Conservation (phyloP, 1,284 basidiomycete genomes). For the Trichosporon sp. region DNA sequence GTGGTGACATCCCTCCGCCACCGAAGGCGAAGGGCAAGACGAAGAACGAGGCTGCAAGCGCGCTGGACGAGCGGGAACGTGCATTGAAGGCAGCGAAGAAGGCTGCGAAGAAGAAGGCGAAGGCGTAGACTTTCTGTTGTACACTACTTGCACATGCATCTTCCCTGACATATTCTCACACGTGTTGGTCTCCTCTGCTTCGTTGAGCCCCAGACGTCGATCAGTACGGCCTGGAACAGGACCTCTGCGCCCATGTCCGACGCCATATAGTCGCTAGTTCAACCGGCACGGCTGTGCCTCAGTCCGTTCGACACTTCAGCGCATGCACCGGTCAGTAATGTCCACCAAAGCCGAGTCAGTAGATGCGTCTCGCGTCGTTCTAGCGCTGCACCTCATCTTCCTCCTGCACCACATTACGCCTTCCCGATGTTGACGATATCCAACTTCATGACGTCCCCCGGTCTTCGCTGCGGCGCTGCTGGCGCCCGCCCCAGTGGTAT, state of each 20-base stretch:
- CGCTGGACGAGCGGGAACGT: conserved; percentile 21
- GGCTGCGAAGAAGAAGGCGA: conserved; percentile 23
- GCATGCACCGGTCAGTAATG: background rate
- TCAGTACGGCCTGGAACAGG: no score
- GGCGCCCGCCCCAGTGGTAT: background rate
- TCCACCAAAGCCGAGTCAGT: no score
- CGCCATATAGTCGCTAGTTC: no score
- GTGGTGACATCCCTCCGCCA: background rate
- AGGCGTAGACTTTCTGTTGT: conserved; percentile 7
- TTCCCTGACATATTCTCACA: background rate
- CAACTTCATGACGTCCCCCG: background rate
- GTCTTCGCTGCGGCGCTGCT: background rate
- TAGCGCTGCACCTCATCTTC: no score
- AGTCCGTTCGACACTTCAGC: background rate
- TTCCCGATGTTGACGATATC: background rate
- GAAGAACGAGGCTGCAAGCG: background rate
- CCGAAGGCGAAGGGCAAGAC: background rate
- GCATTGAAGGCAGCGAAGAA: conserved; percentile 23
- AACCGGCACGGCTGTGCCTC: no score
- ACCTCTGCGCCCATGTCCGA: background rate
- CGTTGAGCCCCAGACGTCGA: no score
- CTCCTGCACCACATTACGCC: no score
- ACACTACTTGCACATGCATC: background rate
- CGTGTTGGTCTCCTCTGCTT: background rate
- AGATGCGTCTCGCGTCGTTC: no score